These are phyloP conservation scores for Pestalotiopsis sp. DNA, from an alignment of 2,329 filamentous ascomycete genomes.

Conservation along the genomic window DNA sequence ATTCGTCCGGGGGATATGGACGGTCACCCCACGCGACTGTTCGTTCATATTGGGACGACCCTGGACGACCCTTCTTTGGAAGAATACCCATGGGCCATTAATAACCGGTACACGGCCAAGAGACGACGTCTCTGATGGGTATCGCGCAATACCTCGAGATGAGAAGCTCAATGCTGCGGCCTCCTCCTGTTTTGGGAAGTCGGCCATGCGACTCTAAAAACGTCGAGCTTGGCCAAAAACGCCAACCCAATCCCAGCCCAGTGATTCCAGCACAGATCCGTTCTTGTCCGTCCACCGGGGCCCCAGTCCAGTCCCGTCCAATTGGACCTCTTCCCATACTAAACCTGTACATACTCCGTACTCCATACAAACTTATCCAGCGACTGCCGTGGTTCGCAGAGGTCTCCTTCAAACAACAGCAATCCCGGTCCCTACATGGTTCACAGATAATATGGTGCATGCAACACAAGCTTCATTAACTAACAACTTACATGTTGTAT, in stretches of 20 bases:
- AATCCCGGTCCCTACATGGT: neutral
- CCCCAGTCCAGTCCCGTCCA: neutral
- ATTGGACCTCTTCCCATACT: neutral
- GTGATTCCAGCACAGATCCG: no score
- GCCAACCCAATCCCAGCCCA: neutral
- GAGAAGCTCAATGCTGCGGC: constrained; percentile 1
- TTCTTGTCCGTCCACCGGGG: no score
- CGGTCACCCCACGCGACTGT: neutral
- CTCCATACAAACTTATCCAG: neutral
- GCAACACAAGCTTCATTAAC: neutral
- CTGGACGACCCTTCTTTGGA: neutral
- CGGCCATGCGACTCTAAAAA: neutral
- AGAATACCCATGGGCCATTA: neutral
- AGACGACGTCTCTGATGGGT: neutral
- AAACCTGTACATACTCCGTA: neutral
- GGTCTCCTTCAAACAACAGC: neutral
- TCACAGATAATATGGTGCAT: neutral
- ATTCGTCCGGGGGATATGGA: neutral
- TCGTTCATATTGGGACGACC: neutral
- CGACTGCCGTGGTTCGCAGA: neutral
- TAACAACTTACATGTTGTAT: neutral
- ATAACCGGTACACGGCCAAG: neutral
- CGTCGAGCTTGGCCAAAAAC: neutral
- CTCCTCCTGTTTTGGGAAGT: constrained; percentile 7
- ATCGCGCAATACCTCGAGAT: constrained; percentile 2